Percentiles rank a stretch among this genome's conserved stretches.
Evolutionary conservation across 768 basidiomycete genomes (phyloP).

Genomic region (Lactarius sanguifluus): DNA sequence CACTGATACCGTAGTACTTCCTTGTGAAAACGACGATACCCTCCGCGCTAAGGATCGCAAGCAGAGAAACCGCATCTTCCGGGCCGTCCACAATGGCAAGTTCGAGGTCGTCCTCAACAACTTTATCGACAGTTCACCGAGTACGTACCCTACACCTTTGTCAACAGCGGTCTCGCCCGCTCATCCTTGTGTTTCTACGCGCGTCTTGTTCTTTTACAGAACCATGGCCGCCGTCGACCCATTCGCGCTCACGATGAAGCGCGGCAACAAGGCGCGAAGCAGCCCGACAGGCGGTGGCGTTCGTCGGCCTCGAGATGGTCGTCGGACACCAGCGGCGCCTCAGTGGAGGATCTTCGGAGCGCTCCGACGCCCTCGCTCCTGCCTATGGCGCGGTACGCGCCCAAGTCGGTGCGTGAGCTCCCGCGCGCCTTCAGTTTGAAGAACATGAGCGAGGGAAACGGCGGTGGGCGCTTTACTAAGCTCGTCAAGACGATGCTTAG

Average conservation of each 20-base stretch:
- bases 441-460: conserved; percentile 73
- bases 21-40: conserved; percentile 52
- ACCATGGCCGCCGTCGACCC: conserved; percentile 52
- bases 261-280: conserved; percentile 68
- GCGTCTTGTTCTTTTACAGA: conserved; percentile 33
- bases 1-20: conserved; percentile 6
- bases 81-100: conserved; percentile 56
- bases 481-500: conserved; percentile 38
- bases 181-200: neutral
- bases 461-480: conserved; percentile 69
- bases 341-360: conserved; percentile 43
- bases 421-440: conserved; percentile 74
- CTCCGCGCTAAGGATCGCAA: conserved; percentile 44
- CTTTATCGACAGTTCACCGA: conserved; percentile 41
- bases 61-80: conserved; percentile 49
- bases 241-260: conserved; percentile 54
- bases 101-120: conserved; percentile 34
- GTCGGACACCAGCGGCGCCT: conserved; percentile 63
- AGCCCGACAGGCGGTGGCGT: conserved; percentile 28
- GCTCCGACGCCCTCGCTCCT: conserved; percentile 63
- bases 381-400: conserved; percentile 71
- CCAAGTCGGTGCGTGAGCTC: no score
- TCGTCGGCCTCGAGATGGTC: conserved; percentile 45
- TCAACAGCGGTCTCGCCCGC: neutral
- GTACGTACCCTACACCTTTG: conserved; percentile 43